A percentile compares a stretch with the other conserved stretches of the same genome.
phyloP scores from a whole-genome alignment of 495 filamentous ascomycete species.

The Aspergillus baeticus region DNA sequence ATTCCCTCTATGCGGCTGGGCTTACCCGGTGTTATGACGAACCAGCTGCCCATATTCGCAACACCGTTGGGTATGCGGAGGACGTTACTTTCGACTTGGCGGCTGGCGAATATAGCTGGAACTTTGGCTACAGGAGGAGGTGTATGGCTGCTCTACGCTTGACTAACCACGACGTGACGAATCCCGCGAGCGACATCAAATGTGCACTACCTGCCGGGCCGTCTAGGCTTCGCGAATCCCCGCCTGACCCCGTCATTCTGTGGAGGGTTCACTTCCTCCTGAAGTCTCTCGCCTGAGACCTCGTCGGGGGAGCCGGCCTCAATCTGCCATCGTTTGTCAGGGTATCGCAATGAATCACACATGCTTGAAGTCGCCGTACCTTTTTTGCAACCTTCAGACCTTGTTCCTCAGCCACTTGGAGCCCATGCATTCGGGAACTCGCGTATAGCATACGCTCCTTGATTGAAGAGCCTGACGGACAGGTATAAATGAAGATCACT shows the following conservation, averaged over 20 bases:
- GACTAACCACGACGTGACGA: neutral
- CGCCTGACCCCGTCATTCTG: conserved; percentile 59
- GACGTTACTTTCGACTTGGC: neutral
- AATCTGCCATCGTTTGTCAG: conserved; percentile 39
- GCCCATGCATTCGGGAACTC: conserved; percentile 70
- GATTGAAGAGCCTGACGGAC: conserved; percentile 74
- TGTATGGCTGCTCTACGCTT: neutral
- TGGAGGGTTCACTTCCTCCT: conserved; percentile 75
- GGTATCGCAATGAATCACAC: conserved; percentile 7
- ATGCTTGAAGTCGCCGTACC: conserved; percentile 33
- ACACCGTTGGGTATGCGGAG: neutral
- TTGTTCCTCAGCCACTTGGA: conserved; percentile 65
- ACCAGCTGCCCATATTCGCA: neutral
- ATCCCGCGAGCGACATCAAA: neutral
- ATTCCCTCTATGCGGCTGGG: conserved; percentile 6
- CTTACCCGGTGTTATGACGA: neutral
- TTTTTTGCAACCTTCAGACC: conserved; percentile 76
- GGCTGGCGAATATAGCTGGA: conserved; percentile 9
- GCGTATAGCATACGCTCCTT: conserved; percentile 96
- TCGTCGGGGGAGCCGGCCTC: conserved; percentile 74
- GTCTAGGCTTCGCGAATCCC: conserved; percentile 84
- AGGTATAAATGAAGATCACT: conserved; percentile 93
- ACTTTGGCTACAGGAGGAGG: conserved; percentile 16
- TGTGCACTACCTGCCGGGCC: conserved; percentile 60
- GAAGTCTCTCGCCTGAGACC: conserved; percentile 67